Percentiles rank a stretch among this genome's conserved stretches.
These are phyloP conservation scores for Friedmanniomyces simplex DNA, from an alignment of 495 filamentous ascomycete genomes.

Conservation along the genomic window DNA sequence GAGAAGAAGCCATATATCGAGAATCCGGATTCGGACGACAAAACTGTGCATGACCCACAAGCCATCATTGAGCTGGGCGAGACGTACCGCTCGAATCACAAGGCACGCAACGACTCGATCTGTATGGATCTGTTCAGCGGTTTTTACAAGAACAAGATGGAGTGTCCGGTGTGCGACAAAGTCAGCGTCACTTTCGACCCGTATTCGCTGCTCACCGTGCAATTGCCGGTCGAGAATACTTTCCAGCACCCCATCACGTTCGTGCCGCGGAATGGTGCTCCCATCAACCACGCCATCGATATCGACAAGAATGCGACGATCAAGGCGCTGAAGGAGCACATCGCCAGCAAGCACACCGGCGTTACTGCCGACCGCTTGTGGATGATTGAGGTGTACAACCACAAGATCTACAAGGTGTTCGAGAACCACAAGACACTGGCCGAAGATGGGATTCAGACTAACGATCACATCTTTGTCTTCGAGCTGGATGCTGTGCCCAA, in stretches of 20 bases:
- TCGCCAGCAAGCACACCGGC: slow-evolving; percentile 54
- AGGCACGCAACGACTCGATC: slow-evolving; percentile 85
- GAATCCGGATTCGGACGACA: slow-evolving; percentile 94
- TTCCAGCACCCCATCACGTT: slow-evolving; percentile 65
- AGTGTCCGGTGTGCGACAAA: slow-evolving; percentile 84
- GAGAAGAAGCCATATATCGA: slow-evolving; percentile 95
- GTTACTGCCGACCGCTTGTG: slow-evolving; percentile 49
- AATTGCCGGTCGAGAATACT: slow-evolving; percentile 70
- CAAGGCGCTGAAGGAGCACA: slow-evolving; percentile 59
- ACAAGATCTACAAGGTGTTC: slow-evolving; percentile 75
- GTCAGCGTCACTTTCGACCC: slow-evolving; percentile 98
- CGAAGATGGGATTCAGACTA: slow-evolving; percentile 51
- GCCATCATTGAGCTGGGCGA: slow-evolving; percentile 73
- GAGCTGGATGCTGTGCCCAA: slow-evolving; percentile 73
- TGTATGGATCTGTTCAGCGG: slow-evolving; percentile 91
- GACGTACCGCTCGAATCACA: slow-evolving; percentile 83
- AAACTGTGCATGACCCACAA: slow-evolving; percentile 75
- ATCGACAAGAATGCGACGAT: slow-evolving; percentile 74
- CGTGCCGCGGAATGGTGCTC: slow-evolving; percentile 55
- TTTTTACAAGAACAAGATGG: slow-evolving; percentile 93
- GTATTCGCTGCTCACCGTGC: slow-evolving; percentile 87
- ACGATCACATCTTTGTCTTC: slow-evolving; percentile 61
- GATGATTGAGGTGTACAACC: slow-evolving; percentile 65
- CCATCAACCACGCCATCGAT: slow-evolving; percentile 68
- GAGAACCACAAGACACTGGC: slow-evolving; percentile 53